These are phyloP conservation scores for Clathrospora elynae DNA, from an alignment of 2,329 filamentous ascomycete species.

Conservation along the genomic window DNA sequence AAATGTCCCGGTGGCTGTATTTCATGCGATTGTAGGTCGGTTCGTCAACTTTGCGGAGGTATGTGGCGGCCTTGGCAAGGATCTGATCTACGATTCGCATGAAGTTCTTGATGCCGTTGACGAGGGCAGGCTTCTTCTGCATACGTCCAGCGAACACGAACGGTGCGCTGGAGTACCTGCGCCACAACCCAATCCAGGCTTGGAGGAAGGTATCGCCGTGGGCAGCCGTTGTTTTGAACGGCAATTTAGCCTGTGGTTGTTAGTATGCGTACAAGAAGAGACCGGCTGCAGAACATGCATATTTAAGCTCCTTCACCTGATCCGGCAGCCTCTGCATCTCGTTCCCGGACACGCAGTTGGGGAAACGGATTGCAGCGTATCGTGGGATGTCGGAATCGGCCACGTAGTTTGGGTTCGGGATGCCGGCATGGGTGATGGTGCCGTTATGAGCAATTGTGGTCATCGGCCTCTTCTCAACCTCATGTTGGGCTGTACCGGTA, in stretches of 20 bases:
- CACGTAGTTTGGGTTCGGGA: conserved; percentile 1
- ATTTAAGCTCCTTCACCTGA: background rate
- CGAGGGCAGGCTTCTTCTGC: background rate
- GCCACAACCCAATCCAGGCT: conserved; percentile 15
- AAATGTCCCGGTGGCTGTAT: background rate
- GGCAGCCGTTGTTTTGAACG: conserved; percentile 2
- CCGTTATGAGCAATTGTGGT: background rate
- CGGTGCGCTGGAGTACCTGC: background rate
- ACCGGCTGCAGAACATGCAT: background rate
- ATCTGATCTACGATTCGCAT: background rate
- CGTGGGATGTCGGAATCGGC: background rate
- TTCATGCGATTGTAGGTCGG: background rate
- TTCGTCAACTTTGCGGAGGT: background rate
- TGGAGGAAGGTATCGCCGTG: conserved; percentile 13
- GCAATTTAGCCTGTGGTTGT: background rate
- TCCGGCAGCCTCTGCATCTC: background rate
- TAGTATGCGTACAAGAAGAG: background rate
- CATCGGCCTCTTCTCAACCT: background rate
- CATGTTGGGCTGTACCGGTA: too few relatives aligned
- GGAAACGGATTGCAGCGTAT: conserved; percentile 4
- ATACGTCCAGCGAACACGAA: background rate
- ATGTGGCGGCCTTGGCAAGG: background rate
- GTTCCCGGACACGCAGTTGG: background rate
- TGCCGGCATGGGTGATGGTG: background rate
- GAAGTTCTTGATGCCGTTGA: background rate